Evolutionary conservation across 2,329 filamentous ascomycete species (phyloP).

Genomic region (Beauveria brongniartii): DNA sequence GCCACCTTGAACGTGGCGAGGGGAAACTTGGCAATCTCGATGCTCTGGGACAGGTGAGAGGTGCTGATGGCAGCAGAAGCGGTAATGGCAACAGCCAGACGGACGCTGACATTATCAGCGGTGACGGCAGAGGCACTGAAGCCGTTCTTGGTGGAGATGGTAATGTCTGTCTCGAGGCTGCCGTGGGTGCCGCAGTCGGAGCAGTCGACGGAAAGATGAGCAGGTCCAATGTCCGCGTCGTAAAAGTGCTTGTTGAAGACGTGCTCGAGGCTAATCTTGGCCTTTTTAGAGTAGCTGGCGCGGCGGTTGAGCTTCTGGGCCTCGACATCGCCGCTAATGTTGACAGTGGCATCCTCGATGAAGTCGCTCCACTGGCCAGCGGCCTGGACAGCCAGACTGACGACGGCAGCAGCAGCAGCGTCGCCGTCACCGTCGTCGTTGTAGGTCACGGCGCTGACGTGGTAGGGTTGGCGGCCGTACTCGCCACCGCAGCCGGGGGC

Average conservation of each 20-base stretch:
- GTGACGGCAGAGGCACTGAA: conserved; percentile 10
- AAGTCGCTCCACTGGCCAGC: conserved; percentile 8
- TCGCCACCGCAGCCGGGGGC: conserved; percentile 6
- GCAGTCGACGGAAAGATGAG: conserved; percentile 11
- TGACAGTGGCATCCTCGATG: conserved; percentile 5
- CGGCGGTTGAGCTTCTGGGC: neutral
- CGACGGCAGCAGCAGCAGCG: neutral
- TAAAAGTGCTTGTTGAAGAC: conserved; percentile 12
- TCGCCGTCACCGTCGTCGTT: neutral
- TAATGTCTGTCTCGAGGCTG: conserved; percentile 10
- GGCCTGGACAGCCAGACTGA: neutral
- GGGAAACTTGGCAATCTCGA: conserved; percentile 1
- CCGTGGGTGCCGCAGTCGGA: conserved; percentile 11
- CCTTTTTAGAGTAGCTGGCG: conserved; percentile 9
- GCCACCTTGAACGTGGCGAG: conserved; percentile 11
- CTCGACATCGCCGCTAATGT: conserved; percentile 6
- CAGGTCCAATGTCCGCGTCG: conserved; percentile 11
- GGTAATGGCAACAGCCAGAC: conserved; percentile 10
- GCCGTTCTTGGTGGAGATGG: conserved; percentile 9
- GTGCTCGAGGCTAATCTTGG: conserved; percentile 12
- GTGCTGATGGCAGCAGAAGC: conserved; percentile 7
- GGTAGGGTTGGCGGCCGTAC: conserved; percentile 10
- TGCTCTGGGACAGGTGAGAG: conserved; percentile 6
- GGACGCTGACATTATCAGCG: conserved; percentile 5
- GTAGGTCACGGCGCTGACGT: conserved; percentile 4